Evolutionary conservation across 2,329 filamentous ascomycete genomes (phyloP).

Genomic region (Aspergillus chevalieri): DNA sequence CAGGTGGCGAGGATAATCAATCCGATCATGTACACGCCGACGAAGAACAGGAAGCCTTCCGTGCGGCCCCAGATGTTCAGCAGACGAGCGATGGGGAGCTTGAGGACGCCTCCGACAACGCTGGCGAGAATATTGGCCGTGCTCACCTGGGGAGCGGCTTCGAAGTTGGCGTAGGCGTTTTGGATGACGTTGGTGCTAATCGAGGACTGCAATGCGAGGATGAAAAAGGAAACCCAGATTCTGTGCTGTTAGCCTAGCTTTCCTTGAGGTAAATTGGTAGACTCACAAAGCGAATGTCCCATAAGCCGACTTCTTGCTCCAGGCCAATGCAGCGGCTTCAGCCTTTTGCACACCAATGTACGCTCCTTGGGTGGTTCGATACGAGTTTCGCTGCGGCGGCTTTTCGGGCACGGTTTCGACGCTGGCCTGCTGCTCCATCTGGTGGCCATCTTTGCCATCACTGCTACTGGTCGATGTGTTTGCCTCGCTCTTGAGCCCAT

Average conservation of each 20-base stretch:
- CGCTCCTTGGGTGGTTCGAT: conserved; percentile 5
- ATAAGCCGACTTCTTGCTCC: conserved; percentile 29
- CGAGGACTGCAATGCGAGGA: conserved; percentile 39
- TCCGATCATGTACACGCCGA: conserved; percentile 42
- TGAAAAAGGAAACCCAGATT: conserved; percentile 44
- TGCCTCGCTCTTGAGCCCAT: conserved; percentile 3
- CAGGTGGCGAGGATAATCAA: conserved; percentile 59
- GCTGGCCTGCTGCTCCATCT: neutral
- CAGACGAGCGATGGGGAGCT: conserved; percentile 58
- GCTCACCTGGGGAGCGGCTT: conserved; percentile 44
- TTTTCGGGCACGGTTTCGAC: neutral
- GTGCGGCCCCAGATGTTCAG: conserved; percentile 59
- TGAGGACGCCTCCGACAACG: conserved; percentile 53
- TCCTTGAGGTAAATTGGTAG: neutral
- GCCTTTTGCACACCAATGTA: conserved; percentile 23
- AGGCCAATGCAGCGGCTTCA: conserved; percentile 38
- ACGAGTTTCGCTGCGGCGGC: neutral
- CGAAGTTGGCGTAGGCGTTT: conserved; percentile 49
- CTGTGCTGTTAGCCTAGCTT: conserved; percentile 12
- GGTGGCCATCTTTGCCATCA: neutral
- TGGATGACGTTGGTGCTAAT: conserved; percentile 41
- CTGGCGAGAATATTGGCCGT: conserved; percentile 51
- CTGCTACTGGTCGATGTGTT: neutral
- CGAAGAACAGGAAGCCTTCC: conserved; percentile 51
- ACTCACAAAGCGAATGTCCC: conserved; percentile 32